Conservation (phyloP, 73 alveolate species). For the Blepharisma stoltei region DNA sequence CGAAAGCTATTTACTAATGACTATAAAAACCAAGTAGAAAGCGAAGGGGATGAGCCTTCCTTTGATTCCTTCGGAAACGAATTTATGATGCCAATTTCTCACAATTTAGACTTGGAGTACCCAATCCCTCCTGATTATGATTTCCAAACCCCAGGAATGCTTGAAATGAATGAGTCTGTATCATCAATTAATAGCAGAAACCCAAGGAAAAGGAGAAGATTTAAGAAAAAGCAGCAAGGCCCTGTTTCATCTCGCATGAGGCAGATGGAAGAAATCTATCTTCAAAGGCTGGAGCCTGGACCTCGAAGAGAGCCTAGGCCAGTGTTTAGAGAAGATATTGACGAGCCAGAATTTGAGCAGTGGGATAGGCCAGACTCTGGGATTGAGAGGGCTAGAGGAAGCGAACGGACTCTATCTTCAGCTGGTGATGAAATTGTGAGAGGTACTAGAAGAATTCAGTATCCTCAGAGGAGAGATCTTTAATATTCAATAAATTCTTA, state of each 20-base stretch:
- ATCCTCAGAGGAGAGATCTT: constrained; percentile 18
- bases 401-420: neutral
- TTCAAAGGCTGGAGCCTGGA: constrained; percentile 19
- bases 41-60: too few relatives aligned
- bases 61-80: too few relatives aligned
- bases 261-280: constrained; percentile 8
- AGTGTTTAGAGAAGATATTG: neutral
- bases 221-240: neutral
- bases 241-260: neutral
- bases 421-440: constrained; percentile 19
- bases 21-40: too few relatives aligned
- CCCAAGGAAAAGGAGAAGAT: neutral
- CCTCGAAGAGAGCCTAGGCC: neutral
- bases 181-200: neutral
- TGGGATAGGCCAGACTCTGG: constrained; percentile 16
- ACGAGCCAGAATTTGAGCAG: neutral
- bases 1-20: too few relatives aligned
- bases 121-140: too few relatives aligned
- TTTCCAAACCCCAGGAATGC: too few relatives aligned
- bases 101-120: too few relatives aligned
- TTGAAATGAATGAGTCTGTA: too few relatives aligned
- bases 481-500: neutral
- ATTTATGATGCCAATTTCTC: too few relatives aligned
- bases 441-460: neutral
- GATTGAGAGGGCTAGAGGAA: neutral